Percentiles rank a stretch among this genome's conserved stretches.
phyloP scores from a whole-genome alignment of 148 eudicot genomes.

The Chenopodium berlandieri region DNA sequence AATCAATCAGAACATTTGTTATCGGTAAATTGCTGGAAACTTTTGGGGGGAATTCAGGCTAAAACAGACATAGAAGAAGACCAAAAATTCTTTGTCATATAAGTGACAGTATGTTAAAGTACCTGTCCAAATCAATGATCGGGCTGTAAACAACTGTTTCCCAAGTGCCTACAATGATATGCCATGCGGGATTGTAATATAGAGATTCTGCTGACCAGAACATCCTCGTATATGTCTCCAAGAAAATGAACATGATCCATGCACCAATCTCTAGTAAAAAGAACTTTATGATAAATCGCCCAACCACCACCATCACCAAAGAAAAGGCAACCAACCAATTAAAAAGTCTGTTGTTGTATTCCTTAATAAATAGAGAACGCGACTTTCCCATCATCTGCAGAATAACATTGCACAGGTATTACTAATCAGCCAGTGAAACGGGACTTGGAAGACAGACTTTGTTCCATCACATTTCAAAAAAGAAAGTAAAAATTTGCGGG shows the following conservation, averaged over 20 bases:
- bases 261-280: conserved; percentile 87
- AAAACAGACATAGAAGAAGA: background rate
- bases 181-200: conserved; percentile 95
- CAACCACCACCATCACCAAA: conserved; percentile 89
- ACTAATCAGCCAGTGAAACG: background rate
- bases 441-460: background rate
- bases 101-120: conserved; percentile 1
- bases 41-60: background rate
- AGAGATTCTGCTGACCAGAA: conserved; percentile 99
- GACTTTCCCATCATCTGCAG: conserved; percentile 94
- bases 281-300: conserved; percentile 79
- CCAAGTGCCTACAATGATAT: conserved; percentile 79
- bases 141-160: conserved; percentile 94
- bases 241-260: conserved; percentile 91
- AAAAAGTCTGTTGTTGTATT: conserved; percentile 88
- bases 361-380: conserved; percentile 78
- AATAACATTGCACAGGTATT: conserved; percentile 12
- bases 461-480: background rate
- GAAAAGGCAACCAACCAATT: conserved; percentile 98
- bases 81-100: background rate
- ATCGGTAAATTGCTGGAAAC: background rate
- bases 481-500: background rate
- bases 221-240: conserved; percentile 97
- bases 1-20: background rate
- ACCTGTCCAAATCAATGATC: conserved; percentile 94